Percentiles rank a stretch among this genome's conserved stretches.
Conservation (phyloP, 2,329 filamentous ascomycete species). For the Botryotinia narcissicola region DNA sequence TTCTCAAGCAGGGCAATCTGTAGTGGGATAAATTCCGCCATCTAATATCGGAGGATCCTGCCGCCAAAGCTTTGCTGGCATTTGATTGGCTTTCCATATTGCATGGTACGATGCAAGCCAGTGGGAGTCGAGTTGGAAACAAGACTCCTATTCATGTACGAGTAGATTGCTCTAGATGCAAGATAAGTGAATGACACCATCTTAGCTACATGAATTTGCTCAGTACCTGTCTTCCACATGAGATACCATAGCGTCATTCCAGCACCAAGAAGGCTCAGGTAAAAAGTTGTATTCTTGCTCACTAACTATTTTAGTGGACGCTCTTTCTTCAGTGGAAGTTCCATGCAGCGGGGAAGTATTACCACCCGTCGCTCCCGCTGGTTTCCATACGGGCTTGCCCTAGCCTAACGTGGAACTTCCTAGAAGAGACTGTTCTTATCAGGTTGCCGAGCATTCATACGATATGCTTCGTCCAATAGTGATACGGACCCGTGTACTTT, state of each 20-base stretch:
- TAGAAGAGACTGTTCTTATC: background rate
- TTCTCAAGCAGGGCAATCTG: background rate
- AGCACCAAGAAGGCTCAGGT: background rate
- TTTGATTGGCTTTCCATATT: background rate
- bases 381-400: background rate
- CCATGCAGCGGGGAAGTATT: slow-evolving; percentile 10
- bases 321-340: background rate
- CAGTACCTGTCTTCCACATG: background rate
- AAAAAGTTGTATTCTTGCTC: background rate
- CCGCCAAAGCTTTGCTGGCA: background rate
- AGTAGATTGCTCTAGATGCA: background rate
- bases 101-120: background rate
- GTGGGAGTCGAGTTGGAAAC: slow-evolving; percentile 1
- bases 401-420: background rate
- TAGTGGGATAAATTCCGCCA: background rate
- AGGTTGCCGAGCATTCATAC: background rate
- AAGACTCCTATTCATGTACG: background rate
- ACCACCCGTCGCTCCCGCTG: background rate
- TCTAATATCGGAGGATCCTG: background rate
- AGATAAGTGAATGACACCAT: background rate
- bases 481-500: background rate
- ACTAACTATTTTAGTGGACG: background rate
- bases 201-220: background rate
- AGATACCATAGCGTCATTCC: background rate
- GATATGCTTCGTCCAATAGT: background rate